Percentiles rank a stretch among this genome's conserved stretches.
Evolutionary conservation across 257 asterid species (phyloP).

Genomic region (Penstemon barbatus): DNA sequence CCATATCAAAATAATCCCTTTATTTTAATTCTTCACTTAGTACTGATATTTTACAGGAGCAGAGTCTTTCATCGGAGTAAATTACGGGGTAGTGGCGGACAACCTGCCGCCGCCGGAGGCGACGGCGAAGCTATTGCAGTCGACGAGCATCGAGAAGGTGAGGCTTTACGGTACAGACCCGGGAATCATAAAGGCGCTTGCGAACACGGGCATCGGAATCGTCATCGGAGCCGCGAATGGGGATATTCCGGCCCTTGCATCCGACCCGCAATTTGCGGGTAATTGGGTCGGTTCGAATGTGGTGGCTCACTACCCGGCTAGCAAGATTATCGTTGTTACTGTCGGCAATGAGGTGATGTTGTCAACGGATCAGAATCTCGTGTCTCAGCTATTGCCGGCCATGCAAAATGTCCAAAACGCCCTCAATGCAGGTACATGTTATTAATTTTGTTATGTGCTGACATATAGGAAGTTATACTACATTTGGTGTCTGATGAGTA

Average conservation of each 20-base stretch:
- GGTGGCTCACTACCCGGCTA: constrained; percentile 72
- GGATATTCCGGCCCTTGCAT: constrained; percentile 82
- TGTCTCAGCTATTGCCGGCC: constrained; percentile 77
- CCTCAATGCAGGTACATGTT: constrained; percentile 70
- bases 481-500: too few relatives aligned
- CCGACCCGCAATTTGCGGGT: constrained; percentile 87
- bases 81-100: constrained; percentile 87
- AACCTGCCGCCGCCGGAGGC: constrained; percentile 86
- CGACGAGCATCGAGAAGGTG: constrained; percentile 82
- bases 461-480: too few relatives aligned
- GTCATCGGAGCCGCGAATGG: constrained; percentile 95
- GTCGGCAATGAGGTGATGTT: constrained; percentile 92
- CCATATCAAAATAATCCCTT: background rate
- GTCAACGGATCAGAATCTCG: constrained; percentile 59
- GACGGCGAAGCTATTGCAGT: constrained; percentile 73
- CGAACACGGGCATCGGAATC: constrained; percentile 74
- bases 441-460: too few relatives aligned
- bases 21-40: background rate
- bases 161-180: constrained; percentile 94
- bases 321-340: constrained; percentile 68
- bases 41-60: constrained; percentile 39
- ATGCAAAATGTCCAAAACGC: constrained; percentile 98
- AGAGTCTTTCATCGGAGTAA: constrained; percentile 81
- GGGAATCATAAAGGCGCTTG: constrained; percentile 70
- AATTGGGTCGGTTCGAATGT: constrained; percentile 80